Conservation (phyloP, 495 filamentous ascomycete genomes). For the Penicillium fimorum region DNA sequence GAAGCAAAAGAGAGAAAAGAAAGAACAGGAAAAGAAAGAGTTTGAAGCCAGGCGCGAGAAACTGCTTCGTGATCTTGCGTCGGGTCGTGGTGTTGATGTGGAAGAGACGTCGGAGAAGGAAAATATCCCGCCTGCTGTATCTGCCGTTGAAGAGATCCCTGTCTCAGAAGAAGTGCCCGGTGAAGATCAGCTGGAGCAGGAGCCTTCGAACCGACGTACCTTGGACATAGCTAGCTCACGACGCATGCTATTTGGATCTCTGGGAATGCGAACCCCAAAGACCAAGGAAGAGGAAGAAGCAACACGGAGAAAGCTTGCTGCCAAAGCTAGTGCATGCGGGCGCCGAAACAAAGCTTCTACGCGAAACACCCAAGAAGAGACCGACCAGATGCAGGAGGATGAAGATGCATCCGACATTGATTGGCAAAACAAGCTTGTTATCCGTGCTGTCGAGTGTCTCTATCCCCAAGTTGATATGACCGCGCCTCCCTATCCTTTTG, state of each 20-base stretch:
- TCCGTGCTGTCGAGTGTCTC: conserved; percentile 80
- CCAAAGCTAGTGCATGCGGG: conserved; percentile 29
- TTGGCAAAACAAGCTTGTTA: conserved; percentile 73
- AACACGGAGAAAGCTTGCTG: conserved; percentile 55
- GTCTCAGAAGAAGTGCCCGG: conserved; percentile 3
- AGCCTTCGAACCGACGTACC: conserved; percentile 39
- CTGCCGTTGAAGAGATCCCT: conserved; percentile 8
- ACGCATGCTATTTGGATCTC: conserved; percentile 67
- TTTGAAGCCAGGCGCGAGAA: conserved; percentile 53
- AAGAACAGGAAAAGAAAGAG: conserved; percentile 31
- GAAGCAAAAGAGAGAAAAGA: conserved; percentile 16
- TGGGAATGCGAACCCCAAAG: conserved; percentile 67
- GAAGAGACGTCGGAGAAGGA: conserved; percentile 37
- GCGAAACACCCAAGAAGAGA: conserved; percentile 7
- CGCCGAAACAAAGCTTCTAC: conserved; percentile 17
- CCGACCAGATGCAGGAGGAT: conserved; percentile 24
- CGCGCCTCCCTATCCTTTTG: conserved; percentile 84
- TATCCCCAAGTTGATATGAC: conserved; percentile 69
- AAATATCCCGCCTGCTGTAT: conserved; percentile 27
- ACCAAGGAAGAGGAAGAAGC: conserved; percentile 65
- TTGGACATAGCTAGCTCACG: conserved; percentile 65
- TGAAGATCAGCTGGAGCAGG: conserved; percentile 13
- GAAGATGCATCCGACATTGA: conserved; percentile 36
- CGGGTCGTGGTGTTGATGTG: conserved; percentile 51
- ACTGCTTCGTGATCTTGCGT: conserved; percentile 49